Percentiles rank a stretch among this genome's conserved stretches.
These are phyloP conservation scores for Colletotrichum sp. DNA, from an alignment of 2,329 filamentous ascomycete species.

Conservation along the genomic window DNA sequence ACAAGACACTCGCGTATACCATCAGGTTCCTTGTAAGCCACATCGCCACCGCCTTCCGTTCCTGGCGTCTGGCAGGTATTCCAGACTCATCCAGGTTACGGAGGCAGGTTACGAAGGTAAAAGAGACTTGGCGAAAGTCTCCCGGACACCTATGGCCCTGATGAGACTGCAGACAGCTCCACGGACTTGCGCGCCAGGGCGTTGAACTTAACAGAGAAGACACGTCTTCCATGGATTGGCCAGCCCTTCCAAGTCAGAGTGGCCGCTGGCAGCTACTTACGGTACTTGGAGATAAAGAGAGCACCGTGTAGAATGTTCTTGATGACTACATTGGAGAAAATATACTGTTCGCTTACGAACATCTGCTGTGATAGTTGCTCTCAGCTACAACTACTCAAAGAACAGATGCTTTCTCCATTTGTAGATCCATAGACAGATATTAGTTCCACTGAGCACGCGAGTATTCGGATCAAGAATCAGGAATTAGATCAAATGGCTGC, in stretches of 20 bases:
- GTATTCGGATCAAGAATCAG: background rate
- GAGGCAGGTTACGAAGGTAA: too few species aligned
- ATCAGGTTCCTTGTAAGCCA: too few species aligned
- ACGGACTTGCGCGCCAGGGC: too few species aligned
- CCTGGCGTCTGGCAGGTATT: too few species aligned
- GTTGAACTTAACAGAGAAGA: too few species aligned
- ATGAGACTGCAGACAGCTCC: too few species aligned
- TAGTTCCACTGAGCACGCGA: fast-evolving
- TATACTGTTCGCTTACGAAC: background rate
- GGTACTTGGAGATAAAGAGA: fast-evolving
- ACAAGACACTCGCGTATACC: too few species aligned
- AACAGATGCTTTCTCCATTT: background rate
- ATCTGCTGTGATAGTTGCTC: background rate
- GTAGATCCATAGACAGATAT: background rate
- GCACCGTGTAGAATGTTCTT: background rate
- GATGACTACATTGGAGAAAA: fast-evolving
- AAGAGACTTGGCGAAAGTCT: too few species aligned
- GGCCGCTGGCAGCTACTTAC: background rate
- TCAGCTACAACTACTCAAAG: fast-evolving
- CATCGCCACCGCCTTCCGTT: too few species aligned
- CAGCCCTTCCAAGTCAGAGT: background rate
- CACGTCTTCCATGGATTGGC: too few species aligned
- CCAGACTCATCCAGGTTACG: too few species aligned
- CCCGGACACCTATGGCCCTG: too few species aligned
- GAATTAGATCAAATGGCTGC: background rate